A percentile compares a stretch with the other conserved stretches of the same genome.
Conservation (phyloP, 495 filamentous ascomycete species). For the Pyrenula aspistea region DNA sequence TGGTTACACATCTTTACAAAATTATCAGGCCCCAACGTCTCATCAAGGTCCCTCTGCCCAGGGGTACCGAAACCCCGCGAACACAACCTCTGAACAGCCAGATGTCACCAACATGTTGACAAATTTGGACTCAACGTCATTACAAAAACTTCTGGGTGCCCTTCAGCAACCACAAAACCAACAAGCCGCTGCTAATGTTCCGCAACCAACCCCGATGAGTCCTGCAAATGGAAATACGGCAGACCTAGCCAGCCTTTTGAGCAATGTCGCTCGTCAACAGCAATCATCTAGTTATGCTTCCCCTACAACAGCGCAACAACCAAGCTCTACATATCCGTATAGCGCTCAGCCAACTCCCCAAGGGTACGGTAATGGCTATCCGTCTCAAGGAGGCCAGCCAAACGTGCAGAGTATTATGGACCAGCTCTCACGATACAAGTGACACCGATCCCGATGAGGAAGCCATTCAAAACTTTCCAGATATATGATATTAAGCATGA, state of each 20-base stretch:
- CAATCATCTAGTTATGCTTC: conserved; percentile 16
- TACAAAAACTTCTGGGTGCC: conserved; percentile 61
- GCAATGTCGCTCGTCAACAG: conserved; percentile 30
- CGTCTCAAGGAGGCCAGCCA: conserved; percentile 22
- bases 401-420: conserved; percentile 52
- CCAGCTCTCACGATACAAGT: conserved; percentile 48
- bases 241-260: conserved; percentile 50
- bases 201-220: conserved; percentile 22
- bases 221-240: conserved; percentile 25
- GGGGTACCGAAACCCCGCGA: conserved; percentile 1
- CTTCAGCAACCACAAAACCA: conserved; percentile 34
- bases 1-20: conserved; percentile 12
- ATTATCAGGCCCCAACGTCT: conserved; percentile 20
- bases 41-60: conserved; percentile 19
- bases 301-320: conserved; percentile 19
- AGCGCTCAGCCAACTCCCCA: conserved; percentile 24
- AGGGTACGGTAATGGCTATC: conserved; percentile 28
- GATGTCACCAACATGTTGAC: conserved; percentile 38
- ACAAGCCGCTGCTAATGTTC: conserved; percentile 25
- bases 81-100: conserved; percentile 13
- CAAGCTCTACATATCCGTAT: conserved; percentile 19
- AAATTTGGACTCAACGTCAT: conserved; percentile 54
- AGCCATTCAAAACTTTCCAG: no score
- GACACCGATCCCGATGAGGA: conserved; percentile 15
- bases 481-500: no score